These are phyloP conservation scores for Colletotrichum tofieldiae DNA, from an alignment of 2,329 filamentous ascomycete species.

Conservation along the genomic window DNA sequence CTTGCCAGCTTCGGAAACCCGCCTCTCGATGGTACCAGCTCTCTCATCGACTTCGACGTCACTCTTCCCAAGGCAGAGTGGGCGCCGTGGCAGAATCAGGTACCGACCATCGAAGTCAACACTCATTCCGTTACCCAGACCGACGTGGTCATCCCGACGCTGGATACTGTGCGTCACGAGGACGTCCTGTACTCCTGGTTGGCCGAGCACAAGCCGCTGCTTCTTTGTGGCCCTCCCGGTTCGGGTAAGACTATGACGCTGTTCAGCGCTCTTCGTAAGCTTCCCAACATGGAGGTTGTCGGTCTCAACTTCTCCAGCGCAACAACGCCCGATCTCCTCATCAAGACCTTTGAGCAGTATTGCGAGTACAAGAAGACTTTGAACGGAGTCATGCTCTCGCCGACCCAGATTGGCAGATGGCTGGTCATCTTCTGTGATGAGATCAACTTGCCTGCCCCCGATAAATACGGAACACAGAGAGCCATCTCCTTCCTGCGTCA, in stretches of 20 bases:
- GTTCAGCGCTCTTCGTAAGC: slow-evolving; percentile 95
- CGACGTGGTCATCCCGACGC: slow-evolving; percentile 96
- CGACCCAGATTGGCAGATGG: slow-evolving; percentile 97
- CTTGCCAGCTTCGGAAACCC: slow-evolving; percentile 91
- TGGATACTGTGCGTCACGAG: slow-evolving; percentile 97
- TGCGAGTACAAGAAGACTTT: slow-evolving; percentile 99
- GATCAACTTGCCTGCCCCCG: slow-evolving; percentile 97
- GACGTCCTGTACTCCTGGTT: slow-evolving; percentile 99
- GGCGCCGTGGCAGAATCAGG: slow-evolving; percentile 94
- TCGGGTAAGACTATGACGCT: slow-evolving; percentile 99
- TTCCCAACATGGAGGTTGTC: slow-evolving; percentile 99
- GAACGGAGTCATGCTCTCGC: slow-evolving; percentile 95
- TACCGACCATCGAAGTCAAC: slow-evolving; percentile 95
- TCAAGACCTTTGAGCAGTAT: slow-evolving; percentile 99
- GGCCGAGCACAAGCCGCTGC: slow-evolving; percentile 95
- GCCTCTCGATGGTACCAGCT: slow-evolving; percentile 81
- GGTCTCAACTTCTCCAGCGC: slow-evolving; percentile 99
- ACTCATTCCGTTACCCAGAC: slow-evolving; percentile 98
- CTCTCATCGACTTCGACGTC: slow-evolving; percentile 96
- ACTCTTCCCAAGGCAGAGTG: slow-evolving; percentile 89
- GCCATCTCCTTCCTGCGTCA: slow-evolving; percentile 98
- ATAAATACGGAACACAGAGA: slow-evolving; percentile 97
- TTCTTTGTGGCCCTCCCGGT: slow-evolving; percentile 96
- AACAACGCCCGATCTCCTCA: slow-evolving; percentile 95
- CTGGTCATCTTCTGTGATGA: slow-evolving; percentile 99